phyloP scores from a whole-genome alignment of 345 rosid species.

The Physaria fendleri region DNA sequence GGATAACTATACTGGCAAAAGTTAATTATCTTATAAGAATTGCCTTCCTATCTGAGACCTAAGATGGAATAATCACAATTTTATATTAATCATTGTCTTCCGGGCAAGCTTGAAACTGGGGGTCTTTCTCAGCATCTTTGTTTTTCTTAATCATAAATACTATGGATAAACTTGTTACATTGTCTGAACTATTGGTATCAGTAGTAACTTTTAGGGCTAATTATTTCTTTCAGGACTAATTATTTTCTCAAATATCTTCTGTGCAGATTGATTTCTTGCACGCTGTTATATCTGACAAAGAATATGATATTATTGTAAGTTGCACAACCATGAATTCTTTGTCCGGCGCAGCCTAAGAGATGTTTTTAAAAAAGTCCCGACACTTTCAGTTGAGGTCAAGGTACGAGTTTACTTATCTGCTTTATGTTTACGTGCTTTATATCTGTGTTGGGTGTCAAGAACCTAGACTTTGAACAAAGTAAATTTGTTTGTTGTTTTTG shows the following conservation, averaged over 20 bases:
- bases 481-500: background rate
- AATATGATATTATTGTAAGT: constrained; percentile 73
- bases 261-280: constrained; percentile 84
- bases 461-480: background rate
- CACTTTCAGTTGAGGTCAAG: constrained; percentile 85
- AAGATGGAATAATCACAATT: background rate
- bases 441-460: constrained; percentile 5
- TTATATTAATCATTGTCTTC: constrained; percentile 5
- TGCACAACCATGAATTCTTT: constrained; percentile 59
- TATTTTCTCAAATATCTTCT: constrained; percentile 11
- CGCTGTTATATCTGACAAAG: constrained; percentile 84
- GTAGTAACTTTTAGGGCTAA: background rate
- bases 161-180: constrained; percentile 2
- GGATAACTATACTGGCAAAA: background rate
- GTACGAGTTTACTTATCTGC: constrained; percentile 32
- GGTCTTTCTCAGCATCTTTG: background rate
- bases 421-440: constrained; percentile 10
- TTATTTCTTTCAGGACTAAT: background rate
- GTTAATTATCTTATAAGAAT: background rate
- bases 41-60: constrained; percentile 9
- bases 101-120: constrained; percentile 9
- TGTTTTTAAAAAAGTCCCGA: constrained; percentile 89
- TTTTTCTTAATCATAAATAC: background rate
- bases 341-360: constrained; percentile 94
- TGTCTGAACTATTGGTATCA: constrained; percentile 13